These are phyloP conservation scores for Hericium rajendrae DNA, from an alignment of 768 basidiomycete species.

Conservation along the genomic window DNA sequence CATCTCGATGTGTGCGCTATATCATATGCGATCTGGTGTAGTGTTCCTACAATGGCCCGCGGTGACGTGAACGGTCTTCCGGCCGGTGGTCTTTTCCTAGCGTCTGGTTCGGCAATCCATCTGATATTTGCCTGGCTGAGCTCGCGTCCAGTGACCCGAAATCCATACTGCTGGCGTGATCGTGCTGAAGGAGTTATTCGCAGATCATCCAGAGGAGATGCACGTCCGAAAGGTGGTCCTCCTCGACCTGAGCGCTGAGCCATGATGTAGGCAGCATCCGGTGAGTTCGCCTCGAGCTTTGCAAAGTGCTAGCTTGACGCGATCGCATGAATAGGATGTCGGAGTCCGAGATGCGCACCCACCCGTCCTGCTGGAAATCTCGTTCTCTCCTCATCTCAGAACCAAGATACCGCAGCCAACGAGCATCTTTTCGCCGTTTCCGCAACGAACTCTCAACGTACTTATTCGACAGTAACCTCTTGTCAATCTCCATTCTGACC, in stretches of 20 bases:
- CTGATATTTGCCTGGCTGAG: too few species aligned
- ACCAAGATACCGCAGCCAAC: conserved; percentile 48
- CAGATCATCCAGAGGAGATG: conserved; percentile 30
- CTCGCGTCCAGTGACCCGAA: neutral
- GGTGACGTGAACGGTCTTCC: neutral
- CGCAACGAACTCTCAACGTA: neutral
- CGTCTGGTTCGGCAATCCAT: neutral
- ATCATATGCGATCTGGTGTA: neutral
- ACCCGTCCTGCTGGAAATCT: conserved; percentile 42
- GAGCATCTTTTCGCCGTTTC: conserved; percentile 13
- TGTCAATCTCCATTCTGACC: conserved; percentile 23
- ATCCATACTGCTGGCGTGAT: conserved; percentile 46
- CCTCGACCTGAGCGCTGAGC: conserved; percentile 44
- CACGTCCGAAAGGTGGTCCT: conserved; percentile 36
- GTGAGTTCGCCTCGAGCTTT: conserved; percentile 19
- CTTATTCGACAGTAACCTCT: conserved; percentile 31
- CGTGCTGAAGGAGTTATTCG: conserved; percentile 38
- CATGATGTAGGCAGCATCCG: conserved; percentile 46
- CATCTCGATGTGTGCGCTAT: neutral
- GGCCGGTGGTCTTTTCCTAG: neutral
- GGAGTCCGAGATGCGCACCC: conserved; percentile 25
- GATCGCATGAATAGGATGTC: conserved; percentile 12
- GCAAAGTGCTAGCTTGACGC: neutral
- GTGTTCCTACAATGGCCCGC: neutral
- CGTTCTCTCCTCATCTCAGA: conserved; percentile 43